Evolutionary conservation across 805 yeast species (phyloP).

Genomic region (Millerozyma acaciae): DNA sequence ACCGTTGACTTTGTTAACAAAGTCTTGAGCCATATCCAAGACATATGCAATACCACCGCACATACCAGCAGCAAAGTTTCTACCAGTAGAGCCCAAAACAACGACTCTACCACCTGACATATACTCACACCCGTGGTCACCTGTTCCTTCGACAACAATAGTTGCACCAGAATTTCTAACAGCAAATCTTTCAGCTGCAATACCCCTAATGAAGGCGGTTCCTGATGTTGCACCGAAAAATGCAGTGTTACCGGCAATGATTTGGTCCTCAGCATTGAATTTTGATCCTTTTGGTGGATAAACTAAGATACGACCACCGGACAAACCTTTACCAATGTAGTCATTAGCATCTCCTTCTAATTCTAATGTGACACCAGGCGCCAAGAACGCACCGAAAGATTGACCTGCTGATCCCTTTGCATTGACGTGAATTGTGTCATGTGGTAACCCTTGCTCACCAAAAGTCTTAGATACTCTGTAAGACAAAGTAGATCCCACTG

Average conservation of each 20-base stretch:
- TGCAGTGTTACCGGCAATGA: slow-evolving; percentile 95
- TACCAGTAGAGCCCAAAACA: slow-evolving; percentile 85
- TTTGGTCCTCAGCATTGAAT: slow-evolving; percentile 94
- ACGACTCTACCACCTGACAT: slow-evolving; percentile 99
- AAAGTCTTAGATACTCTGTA: slow-evolving; percentile 90
- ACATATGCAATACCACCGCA: slow-evolving; percentile 99
- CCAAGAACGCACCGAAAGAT: slow-evolving; percentile 96
- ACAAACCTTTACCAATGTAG: slow-evolving; percentile 94
- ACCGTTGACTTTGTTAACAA: slow-evolving; percentile 69
- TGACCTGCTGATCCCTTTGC: slow-evolving; percentile 95
- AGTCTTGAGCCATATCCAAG: slow-evolving; percentile 91
- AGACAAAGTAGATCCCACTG: slow-evolving; percentile 91
- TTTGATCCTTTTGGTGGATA: slow-evolving; percentile 83
- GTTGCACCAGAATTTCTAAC: slow-evolving; percentile 98
- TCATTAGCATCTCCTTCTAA: slow-evolving; percentile 97
- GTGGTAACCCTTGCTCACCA: slow-evolving; percentile 92
- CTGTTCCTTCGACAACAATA: slow-evolving; percentile 94
- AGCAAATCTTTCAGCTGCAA: slow-evolving; percentile 97
- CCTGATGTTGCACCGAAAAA: slow-evolving; percentile 98
- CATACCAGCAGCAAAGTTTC: slow-evolving; percentile 97
- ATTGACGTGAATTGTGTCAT: slow-evolving; percentile 92
- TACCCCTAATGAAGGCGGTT: slow-evolving; percentile 88
- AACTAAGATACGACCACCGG: slow-evolving; percentile 91
- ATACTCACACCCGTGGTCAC: slow-evolving; percentile 98
- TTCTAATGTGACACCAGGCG: slow-evolving; percentile 92